A percentile compares a stretch with the other conserved stretches of the same genome.
Conservation (phyloP, 352 stramenopile species). For the Globisporangium barbulae region DNA sequence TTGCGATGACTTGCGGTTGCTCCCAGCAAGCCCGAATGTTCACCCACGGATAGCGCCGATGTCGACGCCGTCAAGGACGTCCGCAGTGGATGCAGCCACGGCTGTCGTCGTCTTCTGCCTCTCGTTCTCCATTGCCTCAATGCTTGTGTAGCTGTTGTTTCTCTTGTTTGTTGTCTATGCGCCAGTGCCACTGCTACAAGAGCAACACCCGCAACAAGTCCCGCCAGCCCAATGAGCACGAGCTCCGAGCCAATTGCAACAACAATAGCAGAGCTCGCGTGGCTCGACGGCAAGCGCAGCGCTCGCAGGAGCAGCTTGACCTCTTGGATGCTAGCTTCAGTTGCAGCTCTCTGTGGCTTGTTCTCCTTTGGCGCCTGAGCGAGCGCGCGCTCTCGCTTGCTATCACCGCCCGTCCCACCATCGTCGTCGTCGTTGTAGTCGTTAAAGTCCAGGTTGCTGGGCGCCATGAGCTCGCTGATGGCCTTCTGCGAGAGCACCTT, state of each 20-base stretch:
- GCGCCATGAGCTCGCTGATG: constrained; percentile 24
- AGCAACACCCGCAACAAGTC: neutral
- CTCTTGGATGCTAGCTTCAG: neutral
- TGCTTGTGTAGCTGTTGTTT: neutral
- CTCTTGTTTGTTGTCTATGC: neutral
- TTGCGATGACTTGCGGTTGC: neutral
- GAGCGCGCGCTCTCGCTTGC: neutral
- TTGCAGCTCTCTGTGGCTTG: too few species aligned
- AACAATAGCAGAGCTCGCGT: neutral
- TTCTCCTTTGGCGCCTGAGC: neutral
- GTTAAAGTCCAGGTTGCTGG: constrained; percentile 34
- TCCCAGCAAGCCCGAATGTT: neutral
- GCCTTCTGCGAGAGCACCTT: constrained; percentile 35
- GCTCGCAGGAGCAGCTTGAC: neutral
- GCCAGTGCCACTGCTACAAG: neutral
- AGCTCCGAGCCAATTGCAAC: neutral
- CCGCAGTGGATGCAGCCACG: neutral
- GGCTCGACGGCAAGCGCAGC: neutral
- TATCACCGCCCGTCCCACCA: neutral
- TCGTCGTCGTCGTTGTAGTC: neutral
- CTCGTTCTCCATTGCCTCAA: neutral
- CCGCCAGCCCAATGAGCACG: too few species aligned
- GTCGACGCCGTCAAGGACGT: neutral
- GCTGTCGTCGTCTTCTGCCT: neutral
- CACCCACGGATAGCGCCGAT: neutral